Conservation (phyloP, 768 basidiomycete genomes). For the Tephrocybe sp. region DNA sequence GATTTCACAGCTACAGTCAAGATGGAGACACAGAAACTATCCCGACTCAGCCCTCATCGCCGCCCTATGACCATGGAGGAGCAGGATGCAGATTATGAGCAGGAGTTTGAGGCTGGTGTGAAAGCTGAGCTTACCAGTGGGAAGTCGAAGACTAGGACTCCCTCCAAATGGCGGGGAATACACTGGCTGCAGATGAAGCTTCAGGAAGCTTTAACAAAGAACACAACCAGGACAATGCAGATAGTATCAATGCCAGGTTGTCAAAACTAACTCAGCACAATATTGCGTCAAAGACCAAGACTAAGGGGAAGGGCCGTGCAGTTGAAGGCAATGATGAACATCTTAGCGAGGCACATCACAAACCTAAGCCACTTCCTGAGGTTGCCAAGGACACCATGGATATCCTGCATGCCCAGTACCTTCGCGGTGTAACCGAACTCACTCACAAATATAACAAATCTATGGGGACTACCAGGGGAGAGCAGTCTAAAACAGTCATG, state of each 20-base stretch:
- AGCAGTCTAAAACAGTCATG: too few species aligned
- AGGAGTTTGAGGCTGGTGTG: background rate
- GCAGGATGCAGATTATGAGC: background rate
- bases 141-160: background rate
- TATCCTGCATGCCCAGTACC: background rate
- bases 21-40: too few species aligned
- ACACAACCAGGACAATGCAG: too few species aligned
- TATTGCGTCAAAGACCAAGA: background rate
- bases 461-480: too few species aligned
- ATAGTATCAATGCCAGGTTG: too few species aligned
- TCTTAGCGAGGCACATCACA: background rate
- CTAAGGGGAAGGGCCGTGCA: background rate
- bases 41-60: too few species aligned
- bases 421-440: background rate
- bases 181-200: too few species aligned
- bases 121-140: too few species aligned
- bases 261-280: background rate
- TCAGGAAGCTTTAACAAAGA: too few species aligned
- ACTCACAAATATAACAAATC: background rate
- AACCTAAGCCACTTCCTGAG: constrained; percentile 3
- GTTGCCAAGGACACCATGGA: constrained; percentile 1
- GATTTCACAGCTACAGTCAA: too few species aligned
- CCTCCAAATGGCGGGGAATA: too few species aligned
- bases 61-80: background rate
- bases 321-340: background rate